Base-by-base conservation (phyloP, 2,329 filamentous ascomycete genomes). In the Periconia sp. region DNA sequence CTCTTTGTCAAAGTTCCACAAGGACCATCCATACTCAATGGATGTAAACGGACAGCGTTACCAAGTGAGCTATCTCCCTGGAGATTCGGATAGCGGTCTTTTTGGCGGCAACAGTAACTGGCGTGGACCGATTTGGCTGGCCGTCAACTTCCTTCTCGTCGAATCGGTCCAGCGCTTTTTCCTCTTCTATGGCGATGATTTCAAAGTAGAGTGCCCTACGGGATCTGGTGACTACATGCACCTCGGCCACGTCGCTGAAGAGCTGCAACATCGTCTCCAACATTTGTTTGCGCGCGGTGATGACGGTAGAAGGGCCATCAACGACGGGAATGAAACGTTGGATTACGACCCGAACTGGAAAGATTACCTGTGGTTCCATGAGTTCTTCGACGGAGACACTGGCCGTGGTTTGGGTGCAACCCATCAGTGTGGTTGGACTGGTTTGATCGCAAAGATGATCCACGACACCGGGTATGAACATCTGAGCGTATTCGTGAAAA, bases 51-150 rank as follows among this genome's bases (percentile, higher is more conserved):
- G 91, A 0, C 91, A 97, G 71, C 83, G 82, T 30, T 97, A 96
- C 78, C 85, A 86, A 53, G 93, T 97, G 41, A 84, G 86, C 64
- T 97, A 97, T 68, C 86, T 97, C 17, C 87, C 94, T 1, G 94
- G 93, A n/a, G 93, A 97, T 71, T 97, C 93, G 0, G 92, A 97
- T 76, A 96, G 90, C 66, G 91, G 91, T 3, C 83, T 97, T 6
- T 97, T 97, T 68, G 93, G 93, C 49, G 93, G 93, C 61, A 97
- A 97, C 82, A 96, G 92, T 74, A 97, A 97, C 76, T 97, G 93
- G 93, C 86, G 93, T 77, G 93, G 79, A 1, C 93, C 94, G 0
- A 93, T 96, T 63, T 97, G 93, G 93, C 82, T 97, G 46, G 94
- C 91, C 58, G 92, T 96, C 77, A 97, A 97, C 76, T 97, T 96